Evolutionary conservation across 2,329 filamentous ascomycete genomes (phyloP).

Genomic region (Hansfordia pulvinata): DNA sequence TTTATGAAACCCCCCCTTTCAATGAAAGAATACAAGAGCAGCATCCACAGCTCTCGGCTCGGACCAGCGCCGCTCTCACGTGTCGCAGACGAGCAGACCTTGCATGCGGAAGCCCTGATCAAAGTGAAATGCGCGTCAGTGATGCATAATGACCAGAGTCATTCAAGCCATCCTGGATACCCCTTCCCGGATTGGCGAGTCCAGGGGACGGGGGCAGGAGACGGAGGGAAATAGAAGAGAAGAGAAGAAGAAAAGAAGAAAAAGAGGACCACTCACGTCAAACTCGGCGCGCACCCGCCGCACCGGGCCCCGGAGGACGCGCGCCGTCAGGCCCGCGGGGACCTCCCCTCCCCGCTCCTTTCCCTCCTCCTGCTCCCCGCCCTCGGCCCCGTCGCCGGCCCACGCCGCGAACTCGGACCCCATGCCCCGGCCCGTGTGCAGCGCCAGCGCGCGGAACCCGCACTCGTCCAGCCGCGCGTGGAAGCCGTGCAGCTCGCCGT

Average conservation of each 20-base stretch:
- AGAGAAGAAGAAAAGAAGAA: background rate
- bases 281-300: slow-evolving; percentile 9
- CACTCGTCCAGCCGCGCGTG: slow-evolving; percentile 7
- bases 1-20: too few species aligned
- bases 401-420: slow-evolving; percentile 8
- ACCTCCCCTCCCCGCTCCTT: background rate
- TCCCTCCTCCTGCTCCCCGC: background rate
- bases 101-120: slow-evolving; percentile 7
- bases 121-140: background rate
- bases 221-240: too few species aligned
- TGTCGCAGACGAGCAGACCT: slow-evolving; percentile 4
- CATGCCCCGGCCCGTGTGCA: slow-evolving; percentile 6
- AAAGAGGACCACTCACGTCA: slow-evolving; percentile 8
- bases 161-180: too few species aligned
- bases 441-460: slow-evolving; percentile 9
- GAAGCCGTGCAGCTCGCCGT: slow-evolving; percentile 9
- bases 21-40: too few species aligned
- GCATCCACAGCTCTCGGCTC: too few species aligned
- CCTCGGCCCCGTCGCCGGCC: slow-evolving; percentile 9
- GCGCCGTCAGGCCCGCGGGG: too few species aligned
- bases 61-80: background rate
- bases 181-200: too few species aligned
- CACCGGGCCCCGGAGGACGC: slow-evolving; percentile 2
- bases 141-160: slow-evolving; percentile 4
- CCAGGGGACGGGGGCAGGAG: too few species aligned